phyloP scores from a whole-genome alignment of 2,329 filamentous ascomycete genomes.

The Didymella keratinophila region DNA sequence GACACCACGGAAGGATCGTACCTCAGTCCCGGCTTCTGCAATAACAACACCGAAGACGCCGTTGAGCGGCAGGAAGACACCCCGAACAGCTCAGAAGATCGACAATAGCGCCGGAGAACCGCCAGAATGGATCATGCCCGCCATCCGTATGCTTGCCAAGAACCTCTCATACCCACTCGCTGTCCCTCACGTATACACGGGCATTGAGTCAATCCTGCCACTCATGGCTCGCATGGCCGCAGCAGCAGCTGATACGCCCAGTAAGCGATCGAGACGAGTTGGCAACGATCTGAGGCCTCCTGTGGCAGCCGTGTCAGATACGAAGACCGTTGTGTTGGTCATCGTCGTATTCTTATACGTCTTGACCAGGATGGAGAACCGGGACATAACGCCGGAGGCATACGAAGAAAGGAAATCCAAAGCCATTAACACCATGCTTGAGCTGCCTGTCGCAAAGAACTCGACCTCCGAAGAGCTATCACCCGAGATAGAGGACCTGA shows the following conservation, averaged over 20 bases:
- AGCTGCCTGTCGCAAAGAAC: slow-evolving; percentile 59
- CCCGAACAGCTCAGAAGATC: slow-evolving; percentile 28
- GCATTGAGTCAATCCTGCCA: slow-evolving; percentile 66
- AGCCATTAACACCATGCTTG: slow-evolving; percentile 61
- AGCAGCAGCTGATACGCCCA: slow-evolving; percentile 47
- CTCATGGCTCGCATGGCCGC: slow-evolving; percentile 42
- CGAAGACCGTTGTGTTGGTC: slow-evolving; percentile 57
- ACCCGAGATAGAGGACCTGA: slow-evolving; percentile 44
- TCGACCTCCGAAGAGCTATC: slow-evolving; percentile 55
- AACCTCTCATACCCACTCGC: slow-evolving; percentile 68
- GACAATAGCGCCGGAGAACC: slow-evolving; percentile 26
- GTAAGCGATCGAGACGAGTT: slow-evolving; percentile 59
- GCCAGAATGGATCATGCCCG: slow-evolving; percentile 70
- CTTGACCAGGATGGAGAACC: slow-evolving; percentile 53
- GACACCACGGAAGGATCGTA: slow-evolving; percentile 43
- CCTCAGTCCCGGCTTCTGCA: slow-evolving; percentile 32
- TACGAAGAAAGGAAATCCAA: slow-evolving; percentile 48
- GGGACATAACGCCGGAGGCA: slow-evolving; percentile 40
- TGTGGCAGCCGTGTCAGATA: slow-evolving; percentile 27
- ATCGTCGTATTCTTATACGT: slow-evolving; percentile 70
- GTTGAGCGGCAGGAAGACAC: slow-evolving; percentile 33
- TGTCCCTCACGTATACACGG: slow-evolving; percentile 76
- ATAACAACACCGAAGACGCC: slow-evolving; percentile 41
- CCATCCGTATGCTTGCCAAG: slow-evolving; percentile 71
- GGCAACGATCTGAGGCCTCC: slow-evolving; percentile 18